Evolutionary conservation across 345 rosid genomes (phyloP), one percentile per base, ranked within the genome.

Genomic region (Zanthoxylum bungeanum): DNA sequence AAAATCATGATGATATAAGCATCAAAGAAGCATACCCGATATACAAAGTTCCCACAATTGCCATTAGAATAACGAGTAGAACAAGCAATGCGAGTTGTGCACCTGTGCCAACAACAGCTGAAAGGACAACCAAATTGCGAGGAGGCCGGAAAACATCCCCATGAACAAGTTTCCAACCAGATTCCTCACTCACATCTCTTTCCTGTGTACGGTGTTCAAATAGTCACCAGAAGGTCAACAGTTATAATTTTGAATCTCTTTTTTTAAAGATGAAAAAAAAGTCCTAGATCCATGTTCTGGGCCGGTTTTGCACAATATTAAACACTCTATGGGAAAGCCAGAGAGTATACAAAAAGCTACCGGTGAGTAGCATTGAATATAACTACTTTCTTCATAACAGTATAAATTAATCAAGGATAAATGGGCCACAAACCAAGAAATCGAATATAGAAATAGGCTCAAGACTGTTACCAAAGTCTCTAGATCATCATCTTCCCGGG

Each of bases 131-230:
- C 76, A 87, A 73, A 83, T 75, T 78, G 64, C 76, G 83, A 63
- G 95, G 91, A 56, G 89, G 87, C 62, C 98, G 85, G 84, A 93
- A 93, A 77, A 93, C 98, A 89, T 93, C 98, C 0, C 98, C 98
- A 69, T 93, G 98, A 69, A 93, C 98, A 80, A 93, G 95, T 81
- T 93, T 93, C 98, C 98, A 93, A 62, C 98, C 98, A 73, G 98
- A 89, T 79, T 93, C 98, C 82, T 93, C 98, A 76, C 90, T 91
- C 68, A 89, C 98, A 84, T 93, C 98, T 70, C 98, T 89, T 85
- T 93, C 98, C 98, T 93, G 86, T 14, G 34, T 40, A 66, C 58
- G 60, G 59, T 63, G 37, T 33, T 12, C 12, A 57, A 69, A 60
- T 58, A 27, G 19, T 69, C 22, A 71, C 58, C 47, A 68, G 16